These are phyloP conservation scores for Medicago lupulina DNA, from an alignment of 306 rosid genomes.

Conservation along the genomic window DNA sequence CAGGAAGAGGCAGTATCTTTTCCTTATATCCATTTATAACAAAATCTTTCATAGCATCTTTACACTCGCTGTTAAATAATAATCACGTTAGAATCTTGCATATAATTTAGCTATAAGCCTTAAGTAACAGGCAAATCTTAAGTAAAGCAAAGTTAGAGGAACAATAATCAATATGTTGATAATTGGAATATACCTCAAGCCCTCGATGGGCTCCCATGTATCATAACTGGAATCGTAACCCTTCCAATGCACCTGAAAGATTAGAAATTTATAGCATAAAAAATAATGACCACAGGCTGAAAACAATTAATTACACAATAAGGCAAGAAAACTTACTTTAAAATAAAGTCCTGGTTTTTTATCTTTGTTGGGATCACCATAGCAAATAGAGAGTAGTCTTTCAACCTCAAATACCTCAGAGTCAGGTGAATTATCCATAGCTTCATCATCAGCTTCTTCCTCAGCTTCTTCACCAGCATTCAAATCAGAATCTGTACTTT, in stretches of 20 bases:
- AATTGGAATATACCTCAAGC: slow-evolving; percentile 43
- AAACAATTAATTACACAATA: neutral
- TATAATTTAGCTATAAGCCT: neutral
- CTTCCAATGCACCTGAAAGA: slow-evolving; percentile 54
- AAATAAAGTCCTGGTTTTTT: slow-evolving; percentile 47
- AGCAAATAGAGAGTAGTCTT: slow-evolving; percentile 48
- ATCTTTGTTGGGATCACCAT: slow-evolving; percentile 48
- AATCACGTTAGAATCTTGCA: slow-evolving; percentile 26
- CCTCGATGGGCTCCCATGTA: slow-evolving; percentile 56
- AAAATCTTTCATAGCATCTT: slow-evolving; percentile 44
- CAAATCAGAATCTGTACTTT: slow-evolving; percentile 11
- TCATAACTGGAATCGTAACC: slow-evolving; percentile 51
- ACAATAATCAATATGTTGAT: neutral
- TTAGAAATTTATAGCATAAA: neutral
- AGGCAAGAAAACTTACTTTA: slow-evolving; percentile 42
- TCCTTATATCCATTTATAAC: slow-evolving; percentile 44
- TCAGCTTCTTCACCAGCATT: slow-evolving; percentile 17
- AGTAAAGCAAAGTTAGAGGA: neutral
- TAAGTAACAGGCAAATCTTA: neutral
- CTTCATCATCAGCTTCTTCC: slow-evolving; percentile 17
- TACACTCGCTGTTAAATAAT: slow-evolving; percentile 46
- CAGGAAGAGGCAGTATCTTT: slow-evolving; percentile 57
- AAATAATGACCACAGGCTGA: neutral
- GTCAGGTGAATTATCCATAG: slow-evolving; percentile 31
- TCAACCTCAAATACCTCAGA: slow-evolving; percentile 55